phyloP scores from a whole-genome alignment of 805 yeast genomes.

The Kurtzmaniella cleridarum region DNA sequence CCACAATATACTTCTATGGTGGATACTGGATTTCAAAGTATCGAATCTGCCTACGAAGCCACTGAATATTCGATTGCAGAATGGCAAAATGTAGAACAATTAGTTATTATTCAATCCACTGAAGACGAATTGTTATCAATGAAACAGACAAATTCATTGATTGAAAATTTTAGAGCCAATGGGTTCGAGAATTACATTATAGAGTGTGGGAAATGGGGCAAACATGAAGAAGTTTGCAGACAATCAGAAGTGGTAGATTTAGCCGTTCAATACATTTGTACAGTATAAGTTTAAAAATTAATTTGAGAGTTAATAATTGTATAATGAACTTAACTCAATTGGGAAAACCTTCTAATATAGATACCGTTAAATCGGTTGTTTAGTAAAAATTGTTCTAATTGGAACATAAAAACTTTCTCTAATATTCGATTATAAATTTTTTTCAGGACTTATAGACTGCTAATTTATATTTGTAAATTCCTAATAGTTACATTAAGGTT shows the following conservation, averaged over 20 bases:
- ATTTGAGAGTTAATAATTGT: too few species aligned
- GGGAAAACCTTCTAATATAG: too few species aligned
- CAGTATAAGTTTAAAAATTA: too few species aligned
- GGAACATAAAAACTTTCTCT: too few species aligned
- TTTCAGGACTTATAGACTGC: too few species aligned
- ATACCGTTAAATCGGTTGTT: too few species aligned
- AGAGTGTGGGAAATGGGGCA: constrained; percentile 41
- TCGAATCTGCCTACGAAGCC: constrained; percentile 16
- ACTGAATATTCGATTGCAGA: constrained; percentile 14
- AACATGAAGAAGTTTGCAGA: constrained; percentile 61
- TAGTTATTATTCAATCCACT: constrained; percentile 53
- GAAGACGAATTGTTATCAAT: constrained; percentile 60
- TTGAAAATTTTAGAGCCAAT: constrained; percentile 13
- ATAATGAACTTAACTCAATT: too few species aligned
- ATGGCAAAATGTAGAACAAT: constrained; percentile 5
- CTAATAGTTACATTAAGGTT: too few species aligned
- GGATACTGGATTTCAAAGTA: constrained; percentile 45
- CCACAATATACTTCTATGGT: constrained; percentile 56
- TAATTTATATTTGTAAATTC: too few species aligned
- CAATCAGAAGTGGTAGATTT: constrained; percentile 30
- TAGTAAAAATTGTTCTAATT: too few species aligned
- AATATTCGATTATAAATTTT: too few species aligned
- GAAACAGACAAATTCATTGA: constrained; percentile 43
- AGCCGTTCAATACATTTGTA: too few species aligned
- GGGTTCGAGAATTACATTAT: constrained; percentile 14